Percentiles rank a stretch among this genome's conserved stretches.
Conservation (phyloP, 768 basidiomycete genomes). For the Calocybe gangraenosa region DNA sequence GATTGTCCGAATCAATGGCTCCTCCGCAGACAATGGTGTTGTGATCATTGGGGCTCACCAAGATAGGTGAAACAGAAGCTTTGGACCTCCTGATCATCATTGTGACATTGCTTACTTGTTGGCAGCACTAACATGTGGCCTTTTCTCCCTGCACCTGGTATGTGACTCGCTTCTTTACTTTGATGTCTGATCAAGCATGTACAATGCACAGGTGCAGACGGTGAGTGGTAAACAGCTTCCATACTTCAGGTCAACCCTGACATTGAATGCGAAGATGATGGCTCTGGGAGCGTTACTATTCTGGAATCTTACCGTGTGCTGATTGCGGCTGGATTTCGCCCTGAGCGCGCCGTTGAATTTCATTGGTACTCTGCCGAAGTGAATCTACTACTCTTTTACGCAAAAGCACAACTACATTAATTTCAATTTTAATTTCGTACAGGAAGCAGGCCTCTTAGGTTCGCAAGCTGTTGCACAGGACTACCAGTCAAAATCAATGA, state of each 20-base stretch:
- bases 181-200: constrained; percentile 17
- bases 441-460: constrained; percentile 85
- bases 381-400: constrained; percentile 14
- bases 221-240: constrained; percentile 23
- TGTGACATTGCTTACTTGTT: constrained; percentile 7
- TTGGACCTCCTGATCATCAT: constrained; percentile 3
- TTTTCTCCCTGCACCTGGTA: constrained; percentile 75
- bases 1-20: constrained; percentile 77
- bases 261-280: constrained; percentile 51
- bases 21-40: constrained; percentile 52
- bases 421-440: constrained; percentile 11
- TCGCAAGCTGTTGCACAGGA: constrained; percentile 83
- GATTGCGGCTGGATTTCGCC: constrained; percentile 63
- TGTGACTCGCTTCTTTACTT: constrained; percentile 19
- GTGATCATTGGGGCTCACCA: constrained; percentile 80
- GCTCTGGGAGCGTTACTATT: constrained; percentile 77
- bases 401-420: too few relatives aligned
- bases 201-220: constrained; percentile 40
- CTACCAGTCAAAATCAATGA: constrained; percentile 59
- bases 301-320: constrained; percentile 73
- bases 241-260: constrained; percentile 18
- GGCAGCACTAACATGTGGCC: constrained; percentile 73
- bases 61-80: constrained; percentile 55
- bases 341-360: constrained; percentile 66
- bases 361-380: constrained; percentile 86